These are phyloP conservation scores for Begonia peltatifolia DNA, from an alignment of 306 rosid genomes.

Conservation along the genomic window DNA sequence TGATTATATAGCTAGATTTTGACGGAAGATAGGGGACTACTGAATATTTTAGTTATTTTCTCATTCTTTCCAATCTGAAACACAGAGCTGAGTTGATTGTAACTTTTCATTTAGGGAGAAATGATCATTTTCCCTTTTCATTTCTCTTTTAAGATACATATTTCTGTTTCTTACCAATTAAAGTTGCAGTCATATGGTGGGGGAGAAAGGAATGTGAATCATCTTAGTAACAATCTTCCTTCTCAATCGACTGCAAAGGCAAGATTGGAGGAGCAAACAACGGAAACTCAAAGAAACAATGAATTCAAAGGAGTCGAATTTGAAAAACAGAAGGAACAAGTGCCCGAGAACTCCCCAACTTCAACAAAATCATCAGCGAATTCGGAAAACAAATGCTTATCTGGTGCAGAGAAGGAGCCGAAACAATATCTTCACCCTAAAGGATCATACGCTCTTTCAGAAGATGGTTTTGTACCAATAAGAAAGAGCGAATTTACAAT, in stretches of 20 bases:
- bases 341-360: slow-evolving; percentile 2
- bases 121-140: no score
- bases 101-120: no score
- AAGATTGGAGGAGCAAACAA: slow-evolving; percentile 5
- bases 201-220: neutral
- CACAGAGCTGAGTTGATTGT: no score
- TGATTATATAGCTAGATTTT: no score
- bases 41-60: no score
- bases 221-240: slow-evolving; percentile 2
- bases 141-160: no score
- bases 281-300: slow-evolving; percentile 11
- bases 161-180: no score
- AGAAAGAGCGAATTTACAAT: slow-evolving; percentile 20
- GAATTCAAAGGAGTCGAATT: slow-evolving; percentile 11
- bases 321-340: no score
- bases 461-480: slow-evolving; percentile 42
- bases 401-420: slow-evolving; percentile 8
- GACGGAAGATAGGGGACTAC: no score
- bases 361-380: neutral
- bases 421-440: slow-evolving; percentile 12
- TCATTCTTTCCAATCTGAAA: no score
- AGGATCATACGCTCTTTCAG: slow-evolving; percentile 2
- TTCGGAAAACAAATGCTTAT: neutral
- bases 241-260: neutral
- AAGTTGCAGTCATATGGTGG: slow-evolving; percentile 19